Conservation (phyloP, 2,329 filamentous ascomycete genomes). For the Phoma sp. region DNA sequence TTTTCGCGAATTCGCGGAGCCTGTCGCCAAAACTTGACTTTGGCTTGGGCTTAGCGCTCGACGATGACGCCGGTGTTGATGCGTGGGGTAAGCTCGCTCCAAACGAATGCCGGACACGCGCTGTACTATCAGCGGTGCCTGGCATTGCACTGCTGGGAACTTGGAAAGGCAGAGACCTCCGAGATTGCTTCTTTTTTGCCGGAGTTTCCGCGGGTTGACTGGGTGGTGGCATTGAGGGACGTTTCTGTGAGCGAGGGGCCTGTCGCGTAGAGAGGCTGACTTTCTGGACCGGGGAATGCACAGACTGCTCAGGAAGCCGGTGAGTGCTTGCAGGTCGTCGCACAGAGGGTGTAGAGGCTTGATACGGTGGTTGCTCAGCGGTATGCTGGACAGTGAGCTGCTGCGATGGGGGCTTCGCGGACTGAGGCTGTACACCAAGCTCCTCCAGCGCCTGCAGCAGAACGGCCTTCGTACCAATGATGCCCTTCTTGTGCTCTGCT, state of each 20-base stretch:
- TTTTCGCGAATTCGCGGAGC: background rate
- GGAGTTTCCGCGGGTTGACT: background rate
- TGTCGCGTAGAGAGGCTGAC: too few species aligned
- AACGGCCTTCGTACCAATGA: slow-evolving; percentile 26
- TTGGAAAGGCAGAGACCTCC: slow-evolving; percentile 7
- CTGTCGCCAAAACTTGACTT: background rate
- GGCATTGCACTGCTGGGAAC: background rate
- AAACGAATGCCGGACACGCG: slow-evolving; percentile 26
- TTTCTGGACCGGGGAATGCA: too few species aligned
- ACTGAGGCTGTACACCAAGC: slow-evolving; percentile 15
- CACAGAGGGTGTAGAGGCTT: background rate
- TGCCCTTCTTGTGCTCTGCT: slow-evolving; percentile 31
- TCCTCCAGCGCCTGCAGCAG: slow-evolving; percentile 32
- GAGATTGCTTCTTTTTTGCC: slow-evolving; percentile 3
- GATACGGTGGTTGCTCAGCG: background rate
- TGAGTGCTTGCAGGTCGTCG: background rate
- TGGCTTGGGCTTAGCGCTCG: background rate
- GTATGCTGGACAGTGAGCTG: background rate
- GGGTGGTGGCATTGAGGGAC: slow-evolving; percentile 7
- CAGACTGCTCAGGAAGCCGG: background rate
- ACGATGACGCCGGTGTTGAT: background rate
- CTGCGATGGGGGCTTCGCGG: background rate
- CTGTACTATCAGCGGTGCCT: background rate
- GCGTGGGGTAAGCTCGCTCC: slow-evolving; percentile 7
- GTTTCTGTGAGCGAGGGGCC: background rate